A percentile compares a stretch with the other conserved stretches of the same genome.
These are phyloP conservation scores for Dioscorea alata DNA, from an alignment of 106 monocot genomes.

Conservation along the genomic window DNA sequence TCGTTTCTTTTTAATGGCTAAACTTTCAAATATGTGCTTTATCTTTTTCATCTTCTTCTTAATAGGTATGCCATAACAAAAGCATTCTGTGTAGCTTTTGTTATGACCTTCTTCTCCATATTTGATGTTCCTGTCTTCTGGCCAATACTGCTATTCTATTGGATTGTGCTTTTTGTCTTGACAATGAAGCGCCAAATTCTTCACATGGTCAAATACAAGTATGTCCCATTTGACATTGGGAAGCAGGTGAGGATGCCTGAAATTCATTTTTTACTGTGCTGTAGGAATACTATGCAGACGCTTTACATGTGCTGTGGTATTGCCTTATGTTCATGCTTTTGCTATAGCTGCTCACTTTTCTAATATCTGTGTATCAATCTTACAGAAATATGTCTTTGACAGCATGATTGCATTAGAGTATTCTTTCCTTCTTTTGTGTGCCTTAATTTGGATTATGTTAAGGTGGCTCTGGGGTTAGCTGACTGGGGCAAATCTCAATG, in stretches of 20 bases:
- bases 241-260: conserved; percentile 6
- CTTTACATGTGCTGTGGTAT: neutral
- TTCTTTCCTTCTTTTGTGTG: too few relatives aligned
- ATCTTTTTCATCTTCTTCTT: neutral
- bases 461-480: too few relatives aligned
- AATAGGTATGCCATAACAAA: conserved; percentile 12
- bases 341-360: too few relatives aligned
- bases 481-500: neutral
- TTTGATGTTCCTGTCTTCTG: conserved; percentile 17
- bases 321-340: neutral
- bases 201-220: conserved; percentile 15
- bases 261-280: neutral
- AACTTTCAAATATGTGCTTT: too few relatives aligned
- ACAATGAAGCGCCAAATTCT: conserved; percentile 18
- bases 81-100: conserved; percentile 6
- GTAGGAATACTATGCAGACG: too few relatives aligned
- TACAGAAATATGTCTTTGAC: too few relatives aligned
- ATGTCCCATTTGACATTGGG: conserved; percentile 11
- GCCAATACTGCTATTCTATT: conserved; percentile 15
- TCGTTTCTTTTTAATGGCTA: too few relatives aligned
- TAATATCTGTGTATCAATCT: too few relatives aligned
- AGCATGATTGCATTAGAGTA: too few relatives aligned
- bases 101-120: conserved; percentile 13
- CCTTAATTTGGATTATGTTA: too few relatives aligned
- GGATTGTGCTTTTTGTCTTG: conserved; percentile 18